Evolutionary conservation across 2,329 filamentous ascomycete species (phyloP).

Genomic region (Xylaria sp.): DNA sequence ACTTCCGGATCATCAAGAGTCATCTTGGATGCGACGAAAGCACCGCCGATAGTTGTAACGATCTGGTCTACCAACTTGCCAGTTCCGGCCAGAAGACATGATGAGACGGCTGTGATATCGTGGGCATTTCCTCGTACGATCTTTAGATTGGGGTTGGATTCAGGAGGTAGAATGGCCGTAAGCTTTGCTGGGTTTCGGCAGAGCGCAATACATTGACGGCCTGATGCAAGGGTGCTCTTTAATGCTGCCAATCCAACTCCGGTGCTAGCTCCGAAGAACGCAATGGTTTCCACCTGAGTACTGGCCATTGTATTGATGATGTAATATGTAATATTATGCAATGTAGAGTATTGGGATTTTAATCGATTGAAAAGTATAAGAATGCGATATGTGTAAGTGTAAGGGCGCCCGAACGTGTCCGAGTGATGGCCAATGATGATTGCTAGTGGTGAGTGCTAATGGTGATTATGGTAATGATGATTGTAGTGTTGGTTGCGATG

Average conservation of each 20-base stretch:
- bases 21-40: constrained; percentile 47
- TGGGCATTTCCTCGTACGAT: constrained; percentile 63
- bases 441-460: background rate
- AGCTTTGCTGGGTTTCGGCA: constrained; percentile 64
- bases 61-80: constrained; percentile 59
- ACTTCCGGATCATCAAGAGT: constrained; percentile 58
- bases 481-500: background rate
- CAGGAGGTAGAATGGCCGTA: constrained; percentile 50
- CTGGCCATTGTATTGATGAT: constrained; percentile 19
- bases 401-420: background rate
- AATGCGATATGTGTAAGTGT: background rate
- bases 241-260: constrained; percentile 63
- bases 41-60: constrained; percentile 61
- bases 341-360: too few relatives aligned
- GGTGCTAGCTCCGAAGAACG: constrained; percentile 65
- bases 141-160: constrained; percentile 53
- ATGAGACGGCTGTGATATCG: constrained; percentile 53
- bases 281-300: constrained; percentile 53
- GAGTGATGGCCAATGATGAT: too few relatives aligned
- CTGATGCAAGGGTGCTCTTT: constrained; percentile 58
- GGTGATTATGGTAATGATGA: background rate
- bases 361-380: too few relatives aligned
- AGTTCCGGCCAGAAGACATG: constrained; percentile 50
- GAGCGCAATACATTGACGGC: constrained; percentile 60
- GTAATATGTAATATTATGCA: background rate